Base-by-base conservation (phyloP, 2,329 filamentous ascomycete species). In the Neurospora sp. region DNA sequence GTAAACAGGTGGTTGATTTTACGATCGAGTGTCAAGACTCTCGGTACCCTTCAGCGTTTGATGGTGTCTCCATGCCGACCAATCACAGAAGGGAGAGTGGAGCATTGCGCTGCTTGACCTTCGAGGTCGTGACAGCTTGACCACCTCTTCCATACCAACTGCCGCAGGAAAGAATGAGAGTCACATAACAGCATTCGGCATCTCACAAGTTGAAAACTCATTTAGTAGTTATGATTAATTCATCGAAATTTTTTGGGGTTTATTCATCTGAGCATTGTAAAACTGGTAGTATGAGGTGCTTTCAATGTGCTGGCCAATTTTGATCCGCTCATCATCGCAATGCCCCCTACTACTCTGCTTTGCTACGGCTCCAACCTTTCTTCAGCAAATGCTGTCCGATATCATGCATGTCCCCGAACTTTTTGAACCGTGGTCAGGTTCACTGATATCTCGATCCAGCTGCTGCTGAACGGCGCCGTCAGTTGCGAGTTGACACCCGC, bases 391-490 rank as follows among this genome's bases (percentile, higher is more conserved):
- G 23, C 52, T 62, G 23, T 36, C 52, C 52, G 52, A 62, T 62
- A 33, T 36, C 52, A 33, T 17, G 52, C 12, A 57, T 33, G 23
- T 17, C 52, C 28, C 52, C 15, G 52, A 62, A 57, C 33, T 43
- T 52, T 12, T 36, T 52, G 41, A 12, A 37, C 39, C 39, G 33
- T 68, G 67, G n/a, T 39, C 67, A 37, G 17, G n/a, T 33, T 15
- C 39, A 46, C 66, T n/a, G 41, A 43, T 67, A 40, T 43, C 66
- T 36, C 37, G 66, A 67, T 33, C 37, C 39, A 67, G 37, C 28
- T 62, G 28, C 52, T 62, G 67, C 28, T 23, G 67, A 69, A 71
- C 68, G 70, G 52, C 52, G 15, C 52, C 52, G 52, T 62, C 52
- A 62, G 28, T 36, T 62, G 52, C 52, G 28, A 62, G 52, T 36